phyloP scores from a whole-genome alignment of 176 grass and related monocot species.

The Cenchrus purpureus region DNA sequence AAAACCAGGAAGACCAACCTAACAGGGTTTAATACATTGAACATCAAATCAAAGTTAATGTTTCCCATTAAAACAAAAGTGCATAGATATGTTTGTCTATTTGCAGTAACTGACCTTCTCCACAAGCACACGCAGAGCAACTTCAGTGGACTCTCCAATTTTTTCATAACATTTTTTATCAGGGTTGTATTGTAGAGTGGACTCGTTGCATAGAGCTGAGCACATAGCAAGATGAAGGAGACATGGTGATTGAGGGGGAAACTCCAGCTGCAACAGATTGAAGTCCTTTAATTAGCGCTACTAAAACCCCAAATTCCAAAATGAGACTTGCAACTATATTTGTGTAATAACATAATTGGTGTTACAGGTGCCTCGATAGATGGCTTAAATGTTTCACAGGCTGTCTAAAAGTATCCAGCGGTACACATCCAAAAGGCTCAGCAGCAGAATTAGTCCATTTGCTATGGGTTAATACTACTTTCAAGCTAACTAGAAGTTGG shows the following conservation, averaged over 20 bases:
- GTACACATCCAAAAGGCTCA: constrained; percentile 9
- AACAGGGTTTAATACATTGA: constrained; percentile 32
- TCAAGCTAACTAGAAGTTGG: not conserved
- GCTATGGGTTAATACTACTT: not conserved
- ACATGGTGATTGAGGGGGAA: constrained; percentile 95
- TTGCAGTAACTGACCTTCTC: constrained; percentile 77
- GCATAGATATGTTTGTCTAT: constrained; percentile 8
- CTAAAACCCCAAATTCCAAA: constrained; percentile 21
- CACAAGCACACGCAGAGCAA: constrained; percentile 91
- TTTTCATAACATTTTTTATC: constrained; percentile 96
- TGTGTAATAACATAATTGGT: constrained; percentile 4
- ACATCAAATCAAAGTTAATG: constrained; percentile 23
- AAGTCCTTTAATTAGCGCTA: constrained; percentile 39
- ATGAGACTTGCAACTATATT: constrained; percentile 4
- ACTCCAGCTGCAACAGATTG: constrained; percentile 79
- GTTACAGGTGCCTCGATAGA: constrained; percentile 5
- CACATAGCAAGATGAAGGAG: constrained; percentile 99
- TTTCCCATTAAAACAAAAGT: constrained; percentile 12
- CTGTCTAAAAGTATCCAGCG: not conserved
- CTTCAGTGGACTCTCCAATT: constrained; percentile 98
- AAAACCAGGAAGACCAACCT: constrained; percentile 99
- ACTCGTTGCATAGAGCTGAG: constrained; percentile 97
- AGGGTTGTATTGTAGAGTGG: constrained; percentile 95
- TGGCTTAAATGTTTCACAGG: not conserved
- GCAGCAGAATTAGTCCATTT: constrained; percentile 7